phyloP scores from a whole-genome alignment of 345 rosid genomes.

The Populus ilicifolia region DNA sequence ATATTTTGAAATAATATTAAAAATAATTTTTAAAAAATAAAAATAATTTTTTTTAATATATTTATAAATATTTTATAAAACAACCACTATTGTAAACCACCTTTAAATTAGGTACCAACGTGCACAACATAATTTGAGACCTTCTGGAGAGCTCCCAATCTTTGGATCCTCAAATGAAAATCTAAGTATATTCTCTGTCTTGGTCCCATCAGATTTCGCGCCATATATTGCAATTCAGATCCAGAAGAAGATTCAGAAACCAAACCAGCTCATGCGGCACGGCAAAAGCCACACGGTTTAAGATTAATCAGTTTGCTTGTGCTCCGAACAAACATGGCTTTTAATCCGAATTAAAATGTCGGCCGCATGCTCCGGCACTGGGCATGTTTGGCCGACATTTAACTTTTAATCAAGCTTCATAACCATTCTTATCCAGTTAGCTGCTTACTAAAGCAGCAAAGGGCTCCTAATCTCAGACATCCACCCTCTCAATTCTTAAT shows the following conservation, averaged over 20 bases:
- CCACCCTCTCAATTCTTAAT: background rate
- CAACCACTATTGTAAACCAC: too few relatives aligned
- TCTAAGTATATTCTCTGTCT: constrained; percentile 2
- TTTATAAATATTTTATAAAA: too few relatives aligned
- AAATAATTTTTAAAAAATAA: too few relatives aligned
- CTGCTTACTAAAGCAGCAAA: constrained; percentile 11
- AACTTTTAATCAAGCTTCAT: background rate
- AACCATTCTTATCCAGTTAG: constrained; percentile 3
- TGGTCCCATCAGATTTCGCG: background rate
- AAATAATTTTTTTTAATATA: too few relatives aligned
- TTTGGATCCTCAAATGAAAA: constrained; percentile 9
- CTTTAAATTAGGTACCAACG: constrained; percentile 5
- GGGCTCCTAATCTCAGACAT: background rate
- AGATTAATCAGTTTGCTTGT: constrained; percentile 1
- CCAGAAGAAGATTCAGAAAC: background rate
- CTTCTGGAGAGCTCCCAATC: background rate
- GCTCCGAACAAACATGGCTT: background rate
- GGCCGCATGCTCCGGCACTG: constrained; percentile 20
- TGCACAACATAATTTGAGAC: constrained; percentile 37
- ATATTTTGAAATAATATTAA: too few relatives aligned
- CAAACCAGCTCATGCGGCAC: constrained; percentile 4
- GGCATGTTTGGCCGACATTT: constrained; percentile 7
- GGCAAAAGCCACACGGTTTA: constrained; percentile 14
- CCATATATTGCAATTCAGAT: background rate
- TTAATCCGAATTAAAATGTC: constrained; percentile 17